Evolutionary conservation across 2,329 filamentous ascomycete species (phyloP), one percentile per base, ranked within the genome.

Genomic region (Thermomyces lanuginosus): DNA sequence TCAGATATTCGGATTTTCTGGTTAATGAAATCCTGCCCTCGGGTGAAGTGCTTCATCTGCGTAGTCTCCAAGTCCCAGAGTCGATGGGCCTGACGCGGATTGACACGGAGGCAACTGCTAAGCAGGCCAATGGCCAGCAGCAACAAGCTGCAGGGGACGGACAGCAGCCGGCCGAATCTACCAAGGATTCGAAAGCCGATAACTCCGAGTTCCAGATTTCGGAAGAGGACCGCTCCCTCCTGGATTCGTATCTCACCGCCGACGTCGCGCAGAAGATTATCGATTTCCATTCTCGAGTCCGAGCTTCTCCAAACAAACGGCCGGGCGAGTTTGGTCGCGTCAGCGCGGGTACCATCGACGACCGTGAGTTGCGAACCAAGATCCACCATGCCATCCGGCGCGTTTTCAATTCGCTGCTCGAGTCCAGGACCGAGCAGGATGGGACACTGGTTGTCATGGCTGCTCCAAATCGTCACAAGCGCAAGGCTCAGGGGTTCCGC

Each of bases 11-110:
- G 3, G 84, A 93, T 49, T 93, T 93, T 43, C 62, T 89, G 40
- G 84, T 93, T 41, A 84, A 92, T 45, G 84, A 93, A 52, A 86
- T 93, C 35, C 59, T 68, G 11, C 72, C 74, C 16, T 69, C 76
- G 43, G 83, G 83, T 9, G 55, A 72, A 28, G 79, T 92, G 8
- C 51, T 89, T 27, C 81, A 86, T 49, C 59, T 93, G 25, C 61
- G 53, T 31, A 65, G 61, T 28, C 51, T 65, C 9, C 39, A 42
- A 10, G 42, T 43, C 5, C 49, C 51, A 22, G 18, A 23, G 8
- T 8, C 26, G 19, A 13, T 22, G 21, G 11, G 27, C 8, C 15
- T 6, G 16, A 13, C 12, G 3, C 13, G 30, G 15, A 13, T 18
- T 27, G 36, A 32, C 7, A n/a, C n/a, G n/a, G 19, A 32, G 5